These are phyloP conservation scores for Ceratocystis ficicola DNA, from an alignment of 2,329 filamentous ascomycete genomes.

Conservation along the genomic window DNA sequence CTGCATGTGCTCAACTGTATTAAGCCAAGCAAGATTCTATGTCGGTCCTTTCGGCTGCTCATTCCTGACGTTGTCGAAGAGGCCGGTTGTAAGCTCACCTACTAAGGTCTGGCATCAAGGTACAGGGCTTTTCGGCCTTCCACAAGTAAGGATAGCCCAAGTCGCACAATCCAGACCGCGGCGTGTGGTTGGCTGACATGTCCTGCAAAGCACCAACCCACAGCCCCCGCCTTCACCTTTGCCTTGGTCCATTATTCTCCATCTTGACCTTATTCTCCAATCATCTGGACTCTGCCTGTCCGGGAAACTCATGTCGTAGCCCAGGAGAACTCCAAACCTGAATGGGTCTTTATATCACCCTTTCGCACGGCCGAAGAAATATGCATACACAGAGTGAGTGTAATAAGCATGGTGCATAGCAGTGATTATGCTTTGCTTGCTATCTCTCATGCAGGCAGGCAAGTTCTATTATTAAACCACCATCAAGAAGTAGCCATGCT, in stretches of 20 bases:
- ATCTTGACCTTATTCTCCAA: background rate
- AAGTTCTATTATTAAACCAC: background rate
- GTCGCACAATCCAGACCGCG: slow-evolving; percentile 7
- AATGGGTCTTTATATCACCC: no score
- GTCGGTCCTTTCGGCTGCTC: slow-evolving; percentile 8
- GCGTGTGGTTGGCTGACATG: slow-evolving; percentile 5
- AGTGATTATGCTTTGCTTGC: background rate
- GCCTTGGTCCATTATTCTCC: background rate
- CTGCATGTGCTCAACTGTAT: background rate
- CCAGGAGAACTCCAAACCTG: background rate
- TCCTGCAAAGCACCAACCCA: background rate
- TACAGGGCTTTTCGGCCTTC: background rate
- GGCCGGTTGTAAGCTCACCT: background rate
- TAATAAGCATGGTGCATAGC: background rate
- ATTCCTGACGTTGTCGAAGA: background rate
- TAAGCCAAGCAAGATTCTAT: background rate
- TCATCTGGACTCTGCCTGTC: background rate
- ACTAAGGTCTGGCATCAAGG: background rate
- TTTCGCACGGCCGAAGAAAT: no score
- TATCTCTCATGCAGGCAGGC: background rate
- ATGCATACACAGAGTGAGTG: background rate
- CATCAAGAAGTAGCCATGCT: background rate
- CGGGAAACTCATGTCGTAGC: background rate
- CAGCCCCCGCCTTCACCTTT: background rate
- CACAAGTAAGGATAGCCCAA: slow-evolving; percentile 8